These are phyloP conservation scores for Colletotrichum noveboracense DNA, from an alignment of 2,329 filamentous ascomycete genomes.

Conservation along the genomic window DNA sequence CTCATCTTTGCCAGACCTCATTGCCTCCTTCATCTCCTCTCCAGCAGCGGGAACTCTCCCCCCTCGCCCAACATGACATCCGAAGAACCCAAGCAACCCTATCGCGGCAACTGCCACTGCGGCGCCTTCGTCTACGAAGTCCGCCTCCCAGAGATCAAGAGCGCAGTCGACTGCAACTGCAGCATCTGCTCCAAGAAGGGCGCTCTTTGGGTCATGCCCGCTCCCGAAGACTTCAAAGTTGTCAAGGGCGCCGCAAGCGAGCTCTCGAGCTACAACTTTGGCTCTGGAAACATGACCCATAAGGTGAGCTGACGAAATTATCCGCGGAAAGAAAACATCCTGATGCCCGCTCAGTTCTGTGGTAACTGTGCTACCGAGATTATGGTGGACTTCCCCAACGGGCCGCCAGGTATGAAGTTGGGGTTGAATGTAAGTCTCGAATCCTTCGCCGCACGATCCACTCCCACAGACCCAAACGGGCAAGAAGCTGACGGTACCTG, in stretches of 20 bases:
- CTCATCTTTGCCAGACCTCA: not conserved
- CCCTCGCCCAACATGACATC: not conserved
- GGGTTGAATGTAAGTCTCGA: conserved; percentile 46
- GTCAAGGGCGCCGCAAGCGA: conserved; percentile 49
- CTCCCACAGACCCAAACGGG: no score
- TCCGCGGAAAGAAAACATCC: not conserved
- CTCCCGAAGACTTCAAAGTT: conserved; percentile 40
- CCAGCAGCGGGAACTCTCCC: not conserved
- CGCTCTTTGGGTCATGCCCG: conserved; percentile 42
- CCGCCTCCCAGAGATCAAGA: conserved; percentile 61
- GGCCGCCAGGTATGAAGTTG: conserved; percentile 31
- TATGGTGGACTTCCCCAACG: conserved; percentile 32
- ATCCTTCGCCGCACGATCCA: not conserved
- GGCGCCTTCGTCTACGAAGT: conserved; percentile 57
- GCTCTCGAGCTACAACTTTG: conserved; percentile 52
- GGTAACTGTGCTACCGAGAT: conserved; percentile 52
- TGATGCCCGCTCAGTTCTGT: conserved; percentile 50
- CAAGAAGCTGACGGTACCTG: not conserved
- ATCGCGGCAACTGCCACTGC: conserved; percentile 65
- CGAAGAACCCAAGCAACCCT: conserved; percentile 35
- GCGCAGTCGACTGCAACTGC: conserved; percentile 66
- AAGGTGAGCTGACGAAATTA: conserved; percentile 36
- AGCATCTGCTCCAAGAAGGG: conserved; percentile 65
- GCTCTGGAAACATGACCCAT: conserved; percentile 39
- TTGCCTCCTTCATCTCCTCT: not conserved